Conservation (phyloP, 371 early-diverging fungal species). For the Rhizopus delemar region DNA sequence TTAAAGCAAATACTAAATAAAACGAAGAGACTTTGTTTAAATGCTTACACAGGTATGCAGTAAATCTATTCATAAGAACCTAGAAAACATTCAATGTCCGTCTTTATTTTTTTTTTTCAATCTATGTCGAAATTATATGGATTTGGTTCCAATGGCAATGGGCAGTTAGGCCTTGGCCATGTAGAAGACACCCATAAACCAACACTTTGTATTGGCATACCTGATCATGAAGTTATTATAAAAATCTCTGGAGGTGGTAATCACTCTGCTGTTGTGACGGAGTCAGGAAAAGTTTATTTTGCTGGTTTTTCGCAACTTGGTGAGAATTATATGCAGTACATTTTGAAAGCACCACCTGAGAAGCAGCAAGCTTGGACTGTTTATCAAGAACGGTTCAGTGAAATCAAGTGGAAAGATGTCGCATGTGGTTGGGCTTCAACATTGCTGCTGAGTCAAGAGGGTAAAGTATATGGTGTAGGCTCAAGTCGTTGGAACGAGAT, state of each 20-base stretch:
- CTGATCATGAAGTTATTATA: constrained; percentile 17
- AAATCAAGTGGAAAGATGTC: constrained; percentile 43
- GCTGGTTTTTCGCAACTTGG: constrained; percentile 26
- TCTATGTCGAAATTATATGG: constrained; percentile 36
- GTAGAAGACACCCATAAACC: constrained; percentile 37
- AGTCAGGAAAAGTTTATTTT: constrained; percentile 23
- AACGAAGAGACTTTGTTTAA: no score
- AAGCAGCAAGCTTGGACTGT: constrained; percentile 9
- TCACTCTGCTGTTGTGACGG: constrained; percentile 59
- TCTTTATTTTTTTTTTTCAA: constrained; percentile 1
- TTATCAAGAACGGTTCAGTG: constrained; percentile 9
- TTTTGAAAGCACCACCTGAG: constrained; percentile 5
- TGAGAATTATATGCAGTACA: constrained; percentile 5
- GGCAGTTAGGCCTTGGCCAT: constrained; percentile 64
- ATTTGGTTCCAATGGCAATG: constrained; percentile 69
- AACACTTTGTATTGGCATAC: constrained; percentile 31
- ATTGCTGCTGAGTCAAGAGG: constrained; percentile 35
- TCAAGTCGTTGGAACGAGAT: constrained; percentile 57
- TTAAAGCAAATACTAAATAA: no score
- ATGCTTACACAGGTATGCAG: no score
- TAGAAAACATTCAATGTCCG: not conserved
- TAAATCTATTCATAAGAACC: not conserved
- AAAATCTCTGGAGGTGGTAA: constrained; percentile 64
- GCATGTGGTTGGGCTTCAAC: constrained; percentile 68
- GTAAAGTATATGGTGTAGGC: constrained; percentile 51